Base-by-base conservation (phyloP, 2,329 filamentous ascomycete species). In the Ophiostoma montium region DNA sequence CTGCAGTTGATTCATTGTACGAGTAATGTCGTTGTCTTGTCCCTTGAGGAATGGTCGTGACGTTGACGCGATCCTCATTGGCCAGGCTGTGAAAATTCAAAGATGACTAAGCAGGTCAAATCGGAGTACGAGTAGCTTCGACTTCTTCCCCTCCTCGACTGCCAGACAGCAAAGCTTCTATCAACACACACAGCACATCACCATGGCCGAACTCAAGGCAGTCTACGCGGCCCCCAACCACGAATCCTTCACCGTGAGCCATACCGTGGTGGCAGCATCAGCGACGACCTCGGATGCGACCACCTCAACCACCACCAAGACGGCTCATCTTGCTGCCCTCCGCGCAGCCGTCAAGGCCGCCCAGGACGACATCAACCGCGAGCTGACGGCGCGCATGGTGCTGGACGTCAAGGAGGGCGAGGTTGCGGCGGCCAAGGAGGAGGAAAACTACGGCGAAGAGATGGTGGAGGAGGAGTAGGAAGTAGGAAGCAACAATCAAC, bases 381-480 rank as follows among this genome's bases (percentile, higher is more conserved):
- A 84, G 61, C 70, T 90, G 52, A 89, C 85, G 5, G 62, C 69
- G 47, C 77, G 80, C 50, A 89, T 89, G 85, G 82, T 82, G 35
- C 72, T 83, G 53, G 84, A 88, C 60, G 53, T 50, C 2, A 83
- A 81, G 60, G 66, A 65, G 9, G 65, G 45, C 16, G 16, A 67
- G 15, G 65, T 63, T 3, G 62, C 69, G 10, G 72, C 78, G 52
- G 76, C 81, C 52, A 72, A 74, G 53, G 78, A 81, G 60, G 84
- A 87, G 60, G 78, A 85, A 58, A 84, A 88, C 60, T 94, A 95
- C 61, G 88, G 87, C 44, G 88, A 94, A 63, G 87, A 94, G 62
- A 76, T 80, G 21, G 68, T 76, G 12, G 79, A 82, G 46, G 81
- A 84, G 38, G 82, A 84, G 49, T 75, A 75, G 48, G 61, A 58